Conservation (phyloP, 805 yeast species). For the Candida maltosa region DNA sequence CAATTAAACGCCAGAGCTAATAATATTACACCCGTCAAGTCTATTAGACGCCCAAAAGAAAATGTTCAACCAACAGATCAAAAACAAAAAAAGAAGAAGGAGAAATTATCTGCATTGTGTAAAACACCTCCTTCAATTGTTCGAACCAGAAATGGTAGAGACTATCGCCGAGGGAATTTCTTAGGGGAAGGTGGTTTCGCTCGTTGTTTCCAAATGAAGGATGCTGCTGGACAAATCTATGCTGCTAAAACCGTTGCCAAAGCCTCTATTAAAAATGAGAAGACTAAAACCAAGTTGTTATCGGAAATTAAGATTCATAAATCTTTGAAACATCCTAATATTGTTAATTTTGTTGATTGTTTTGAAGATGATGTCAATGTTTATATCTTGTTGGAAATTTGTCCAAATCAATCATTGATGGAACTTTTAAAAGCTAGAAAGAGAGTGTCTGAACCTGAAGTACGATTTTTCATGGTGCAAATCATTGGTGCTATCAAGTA, state of each 20-base stretch:
- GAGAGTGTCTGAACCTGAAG: constrained; percentile 87
- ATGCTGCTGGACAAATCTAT: constrained; percentile 77
- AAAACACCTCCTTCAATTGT: constrained; percentile 96
- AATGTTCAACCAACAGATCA: constrained; percentile 11
- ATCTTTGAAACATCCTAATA: constrained; percentile 80
- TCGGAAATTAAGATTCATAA: constrained; percentile 96
- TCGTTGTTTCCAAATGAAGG: constrained; percentile 94
- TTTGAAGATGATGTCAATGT: constrained; percentile 96
- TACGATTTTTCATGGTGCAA: constrained; percentile 84
- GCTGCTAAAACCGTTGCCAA: constrained; percentile 99
- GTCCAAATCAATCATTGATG: constrained; percentile 93
- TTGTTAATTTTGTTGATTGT: constrained; percentile 92
- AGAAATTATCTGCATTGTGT: constrained; percentile 85
- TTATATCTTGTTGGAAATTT: constrained; percentile 87
- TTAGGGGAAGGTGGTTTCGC: constrained; percentile 99
- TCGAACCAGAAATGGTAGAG: constrained; percentile 80
- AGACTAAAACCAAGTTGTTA: constrained; percentile 79
- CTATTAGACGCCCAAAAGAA: constrained; percentile 21
- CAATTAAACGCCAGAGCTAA: constrained; percentile 47
- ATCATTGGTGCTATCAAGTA: constrained; percentile 91
- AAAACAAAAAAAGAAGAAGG: constrained; percentile 66
- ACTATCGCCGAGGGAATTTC: constrained; percentile 85
- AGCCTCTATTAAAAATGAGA: constrained; percentile 85
- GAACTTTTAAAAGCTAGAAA: constrained; percentile 85
- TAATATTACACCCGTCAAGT: constrained; percentile 29